Base-by-base conservation (phyloP, 331 rosid genomes). In the Telfairia occidentalis region DNA sequence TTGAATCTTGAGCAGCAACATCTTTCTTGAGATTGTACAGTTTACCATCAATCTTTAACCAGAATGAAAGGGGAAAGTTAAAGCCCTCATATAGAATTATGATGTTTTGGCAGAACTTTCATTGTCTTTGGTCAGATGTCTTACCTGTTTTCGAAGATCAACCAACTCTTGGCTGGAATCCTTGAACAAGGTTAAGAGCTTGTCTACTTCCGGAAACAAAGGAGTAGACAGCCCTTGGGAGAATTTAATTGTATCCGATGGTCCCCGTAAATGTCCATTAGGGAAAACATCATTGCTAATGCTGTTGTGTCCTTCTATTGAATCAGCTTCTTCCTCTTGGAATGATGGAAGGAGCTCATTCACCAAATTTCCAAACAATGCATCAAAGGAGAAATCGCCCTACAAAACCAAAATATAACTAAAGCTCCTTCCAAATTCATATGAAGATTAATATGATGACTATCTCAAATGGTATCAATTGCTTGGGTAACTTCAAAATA, bases 131-230 rank as follows among this genome's bases (percentile, higher is more conserved):
- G 7, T 78, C 70, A 30, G 49, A 30, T 73, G 43, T 13, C 71
- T 72, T 80, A 91, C 99, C 96, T 95, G 99, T 81, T 87, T 95
- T n/a, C 89, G 92, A 64, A 95, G 97, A 90, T 90, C 97, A 59
- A 92, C 88, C 78, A 95, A 82, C 86, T 95, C 99, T 78, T 92
- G 88, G 75, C 90, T 87, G 54, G 99, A 95, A 83, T 90, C 96
- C 85, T 87, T 92, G 87, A 95, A 92, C 82, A 95, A 45, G 49
- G 96, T 83, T 58, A 90, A 81, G 55, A 90, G 95, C 59, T 87
- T 90, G 78, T 92, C 97, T 8, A 95, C 99, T 76, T 95, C 96
- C 0, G 97, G 97, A 73, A 95, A 95, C 74, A 92, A 64, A 54
- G 97, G 97, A 19, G 86, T 58, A 2, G 86, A 40, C 8, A 63